phyloP scores from a whole-genome alignment of 1,284 basidiomycete species.

The Chalciporus sp. region DNA sequence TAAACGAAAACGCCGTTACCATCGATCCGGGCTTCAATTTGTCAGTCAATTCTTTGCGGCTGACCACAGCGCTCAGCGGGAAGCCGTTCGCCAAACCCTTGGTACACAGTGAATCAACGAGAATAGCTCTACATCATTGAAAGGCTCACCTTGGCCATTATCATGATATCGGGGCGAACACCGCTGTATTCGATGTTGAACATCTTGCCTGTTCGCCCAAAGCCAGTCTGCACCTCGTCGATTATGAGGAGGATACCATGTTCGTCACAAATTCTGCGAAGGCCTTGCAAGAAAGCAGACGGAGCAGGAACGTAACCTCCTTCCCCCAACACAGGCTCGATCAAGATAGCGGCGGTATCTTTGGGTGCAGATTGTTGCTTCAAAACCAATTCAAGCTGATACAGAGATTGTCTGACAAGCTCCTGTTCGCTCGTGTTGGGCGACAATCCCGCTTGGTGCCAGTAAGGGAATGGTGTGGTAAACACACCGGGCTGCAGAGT shows the following conservation, averaged over 20 bases:
- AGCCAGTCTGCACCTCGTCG: slow-evolving; percentile 92
- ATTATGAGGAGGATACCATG: slow-evolving; percentile 82
- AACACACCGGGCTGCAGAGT: slow-evolving; percentile 76
- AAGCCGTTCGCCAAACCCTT: slow-evolving; percentile 92
- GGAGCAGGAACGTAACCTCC: slow-evolving; percentile 95
- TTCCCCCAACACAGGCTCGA: slow-evolving; percentile 94
- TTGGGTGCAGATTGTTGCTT: slow-evolving; percentile 82
- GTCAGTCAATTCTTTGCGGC: slow-evolving; percentile 82
- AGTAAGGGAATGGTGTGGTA: slow-evolving; percentile 87
- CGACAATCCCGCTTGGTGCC: slow-evolving; percentile 81
- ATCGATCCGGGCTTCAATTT: slow-evolving; percentile 80
- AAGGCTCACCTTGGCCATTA: slow-evolving; percentile 77
- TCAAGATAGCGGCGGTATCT: slow-evolving; percentile 90
- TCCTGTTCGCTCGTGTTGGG: slow-evolving; percentile 64
- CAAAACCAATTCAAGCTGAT: slow-evolving; percentile 84
- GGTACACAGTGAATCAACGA: slow-evolving; percentile 1
- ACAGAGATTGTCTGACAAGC: slow-evolving; percentile 70
- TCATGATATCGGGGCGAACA: slow-evolving; percentile 85
- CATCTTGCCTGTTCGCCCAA: slow-evolving; percentile 86
- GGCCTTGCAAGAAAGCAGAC: slow-evolving; percentile 73
- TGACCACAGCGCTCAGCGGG: slow-evolving; percentile 87
- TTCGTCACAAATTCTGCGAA: slow-evolving; percentile 86
- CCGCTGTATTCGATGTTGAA: slow-evolving; percentile 82
- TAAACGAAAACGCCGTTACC: slow-evolving; percentile 41
- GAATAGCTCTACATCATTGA: background rate